phyloP scores from a whole-genome alignment of 805 yeast species.

The Ogataea pilisensis region DNA sequence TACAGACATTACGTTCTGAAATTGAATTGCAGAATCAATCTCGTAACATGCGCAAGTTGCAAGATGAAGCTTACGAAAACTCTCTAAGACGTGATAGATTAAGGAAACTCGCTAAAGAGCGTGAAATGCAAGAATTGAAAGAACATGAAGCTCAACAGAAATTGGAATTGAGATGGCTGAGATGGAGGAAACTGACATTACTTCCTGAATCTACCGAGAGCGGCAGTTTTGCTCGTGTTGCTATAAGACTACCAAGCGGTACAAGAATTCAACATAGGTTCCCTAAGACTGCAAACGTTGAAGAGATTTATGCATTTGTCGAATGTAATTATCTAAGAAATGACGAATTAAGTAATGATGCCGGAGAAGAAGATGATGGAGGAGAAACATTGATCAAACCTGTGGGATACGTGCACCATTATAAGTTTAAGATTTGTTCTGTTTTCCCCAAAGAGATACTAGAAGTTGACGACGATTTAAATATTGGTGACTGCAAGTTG shows the following conservation, averaged over 20 bases:
- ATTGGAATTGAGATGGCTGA: constrained; percentile 1
- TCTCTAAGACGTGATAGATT: constrained; percentile 66
- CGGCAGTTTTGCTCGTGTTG: constrained; percentile 51
- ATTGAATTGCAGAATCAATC: constrained; percentile 56
- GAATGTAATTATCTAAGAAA: constrained; percentile 40
- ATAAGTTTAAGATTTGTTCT: constrained; percentile 46
- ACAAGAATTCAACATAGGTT: constrained; percentile 51
- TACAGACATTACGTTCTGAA: constrained; percentile 58
- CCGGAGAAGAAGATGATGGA: constrained; percentile 26
- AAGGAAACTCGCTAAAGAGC: constrained; percentile 40
- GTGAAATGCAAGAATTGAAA: constrained; percentile 17
- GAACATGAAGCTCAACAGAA: constrained; percentile 6
- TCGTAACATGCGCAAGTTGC: constrained; percentile 59
- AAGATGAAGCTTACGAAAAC: constrained; percentile 71
- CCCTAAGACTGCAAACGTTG: constrained; percentile 41
- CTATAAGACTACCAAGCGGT: constrained; percentile 65
- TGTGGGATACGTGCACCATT: constrained; percentile 40
- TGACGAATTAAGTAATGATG: constrained; percentile 31
- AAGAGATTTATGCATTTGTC: constrained; percentile 68
- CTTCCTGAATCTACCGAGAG: constrained; percentile 14
- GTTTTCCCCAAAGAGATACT: constrained; percentile 56
- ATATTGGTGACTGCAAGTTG: constrained; percentile 39
- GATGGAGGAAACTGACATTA: constrained; percentile 16
- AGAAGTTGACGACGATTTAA: constrained; percentile 16
- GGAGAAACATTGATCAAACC: constrained; percentile 22